phyloP scores from a whole-genome alignment of 2,329 filamentous ascomycete genomes.

The Knoxdaviesia capensis region DNA sequence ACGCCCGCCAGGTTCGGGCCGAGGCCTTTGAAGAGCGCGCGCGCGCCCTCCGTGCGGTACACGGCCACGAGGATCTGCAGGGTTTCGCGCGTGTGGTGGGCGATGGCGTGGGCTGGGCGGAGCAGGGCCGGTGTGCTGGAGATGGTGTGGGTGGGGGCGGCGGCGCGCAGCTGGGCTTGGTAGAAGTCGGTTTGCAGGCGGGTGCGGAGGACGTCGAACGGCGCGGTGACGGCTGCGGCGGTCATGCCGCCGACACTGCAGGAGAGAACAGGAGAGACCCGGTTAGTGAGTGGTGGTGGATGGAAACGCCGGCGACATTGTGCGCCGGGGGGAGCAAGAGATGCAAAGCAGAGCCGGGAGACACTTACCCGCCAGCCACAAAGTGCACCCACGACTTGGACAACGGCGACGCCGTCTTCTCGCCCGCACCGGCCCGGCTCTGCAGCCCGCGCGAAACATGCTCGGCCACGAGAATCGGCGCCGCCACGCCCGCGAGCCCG shows the following conservation, averaged over 20 bases:
- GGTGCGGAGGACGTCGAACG: conserved; percentile 85
- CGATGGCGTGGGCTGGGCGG: conserved; percentile 42
- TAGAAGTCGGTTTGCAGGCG: conserved; percentile 84
- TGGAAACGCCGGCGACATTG: too few species aligned
- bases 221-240: conserved; percentile 77
- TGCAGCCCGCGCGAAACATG: too few species aligned
- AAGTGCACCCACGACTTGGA: conserved; percentile 83
- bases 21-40: conserved; percentile 81
- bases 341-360: not conserved
- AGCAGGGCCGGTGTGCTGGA: conserved; percentile 17
- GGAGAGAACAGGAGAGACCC: not conserved
- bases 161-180: conserved; percentile 57
- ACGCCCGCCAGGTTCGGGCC: conserved; percentile 81
- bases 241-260: conserved; percentile 72
- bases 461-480: not conserved
- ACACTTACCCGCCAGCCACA: conserved; percentile 64
- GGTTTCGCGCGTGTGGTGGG: conserved; percentile 67
- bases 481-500: not conserved
- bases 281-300: not conserved
- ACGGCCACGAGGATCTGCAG: conserved; percentile 70
- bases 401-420: conserved; percentile 17
- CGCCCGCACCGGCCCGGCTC: too few species aligned
- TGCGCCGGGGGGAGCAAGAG: not conserved
- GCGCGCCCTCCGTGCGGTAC: conserved; percentile 60
- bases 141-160: conserved; percentile 15